phyloP scores from a whole-genome alignment of 1,284 basidiomycete genomes.

The Fomitopsis palustris region DNA sequence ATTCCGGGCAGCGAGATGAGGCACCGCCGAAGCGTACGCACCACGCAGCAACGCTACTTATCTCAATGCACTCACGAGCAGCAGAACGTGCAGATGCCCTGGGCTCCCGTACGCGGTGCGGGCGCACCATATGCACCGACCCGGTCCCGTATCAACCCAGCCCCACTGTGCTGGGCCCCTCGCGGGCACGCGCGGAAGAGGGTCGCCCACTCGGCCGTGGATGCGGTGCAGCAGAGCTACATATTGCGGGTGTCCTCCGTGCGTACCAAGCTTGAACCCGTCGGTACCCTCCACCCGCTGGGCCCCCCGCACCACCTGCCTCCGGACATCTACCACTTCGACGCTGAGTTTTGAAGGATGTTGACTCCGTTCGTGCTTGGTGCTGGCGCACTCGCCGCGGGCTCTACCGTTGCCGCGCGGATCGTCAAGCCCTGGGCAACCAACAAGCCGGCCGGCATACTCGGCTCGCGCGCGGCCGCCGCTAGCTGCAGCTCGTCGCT shows the following conservation, averaged over 20 bases:
- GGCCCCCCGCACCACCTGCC: background rate
- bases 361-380: conserved; percentile 7
- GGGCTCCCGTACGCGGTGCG: background rate
- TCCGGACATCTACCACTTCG: background rate
- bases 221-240: background rate
- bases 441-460: conserved; percentile 13
- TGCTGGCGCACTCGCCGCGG: conserved; percentile 16
- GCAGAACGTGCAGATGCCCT: background rate
- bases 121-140: background rate
- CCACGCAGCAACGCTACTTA: background rate
- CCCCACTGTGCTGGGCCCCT: background rate
- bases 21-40: background rate
- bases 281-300: background rate
- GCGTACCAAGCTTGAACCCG: background rate
- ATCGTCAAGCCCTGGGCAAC: conserved; percentile 4
- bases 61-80: background rate
- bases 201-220: background rate
- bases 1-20: background rate
- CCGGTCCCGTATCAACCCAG: background rate
- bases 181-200: background rate
- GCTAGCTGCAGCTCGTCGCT: conserved; percentile 32
- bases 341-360: background rate
- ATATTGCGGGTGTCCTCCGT: background rate
- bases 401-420: conserved; percentile 16
- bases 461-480: background rate